Evolutionary conservation across 768 basidiomycete species (phyloP), one percentile per base, ranked within the genome.

Genomic region (Xerocomellus amylosporus): DNA sequence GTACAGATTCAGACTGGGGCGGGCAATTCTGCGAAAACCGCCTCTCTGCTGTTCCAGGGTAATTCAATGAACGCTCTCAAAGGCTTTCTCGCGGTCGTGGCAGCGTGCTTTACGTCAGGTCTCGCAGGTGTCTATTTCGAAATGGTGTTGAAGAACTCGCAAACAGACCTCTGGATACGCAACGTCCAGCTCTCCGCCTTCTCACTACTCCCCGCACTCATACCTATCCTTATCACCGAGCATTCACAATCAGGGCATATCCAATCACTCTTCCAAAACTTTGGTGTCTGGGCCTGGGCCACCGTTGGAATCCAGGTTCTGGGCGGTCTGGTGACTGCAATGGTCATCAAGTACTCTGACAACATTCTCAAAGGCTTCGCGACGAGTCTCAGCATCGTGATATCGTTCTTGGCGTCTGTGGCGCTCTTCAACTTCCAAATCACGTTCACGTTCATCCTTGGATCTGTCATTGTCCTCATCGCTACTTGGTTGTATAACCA

Each of bases 101-200:
- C 87, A 14, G 94, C 96, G 0, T 98, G 96, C 75, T 85, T 96
- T 68, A 97, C 95, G 0, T 96, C 93, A 0, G 96, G 96, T 24
- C 83, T 98, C 42, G 95, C 95, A 0, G 95, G 95, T 7, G 95
- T 98, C 26, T 98, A 98, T 74, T 98, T 98, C 62, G 96, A 98
- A 75, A 94, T 96, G 89, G 93, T 94, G 34, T 77, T 95, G 60
- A 98, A 96, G 75, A 87, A 88, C 62, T 89, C 90, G 3, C 86
- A 86, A 61, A 80, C 86, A 4, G 93, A 97, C 73, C 79, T 98
- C 12, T 98, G 96, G 96, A 86, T 96, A 54, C 89, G 96, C 66
- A 98, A 98, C 70, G 88, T 96, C 56, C 96, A 98, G 71, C 81
- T 98, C 15, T 95, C 93, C 22, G 79, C 95, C 51, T 98, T 98